Percentiles rank a stretch among this genome's conserved stretches.
phyloP scores from a whole-genome alignment of 176 grass and related monocot genomes.

The Hordeum vulgare region DNA sequence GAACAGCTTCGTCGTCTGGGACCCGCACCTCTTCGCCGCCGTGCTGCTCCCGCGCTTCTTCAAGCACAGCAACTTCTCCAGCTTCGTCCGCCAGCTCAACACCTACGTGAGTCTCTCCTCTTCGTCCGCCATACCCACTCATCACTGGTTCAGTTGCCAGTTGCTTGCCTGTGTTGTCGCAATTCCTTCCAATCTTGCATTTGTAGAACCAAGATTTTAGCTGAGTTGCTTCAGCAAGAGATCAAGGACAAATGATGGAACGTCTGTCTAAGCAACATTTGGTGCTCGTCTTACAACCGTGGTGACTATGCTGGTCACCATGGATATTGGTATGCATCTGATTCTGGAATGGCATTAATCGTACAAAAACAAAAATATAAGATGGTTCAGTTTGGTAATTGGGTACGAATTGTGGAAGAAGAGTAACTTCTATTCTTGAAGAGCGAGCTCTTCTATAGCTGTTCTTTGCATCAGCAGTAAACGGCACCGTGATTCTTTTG shows the following conservation, averaged over 20 bases:
- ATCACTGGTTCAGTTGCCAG: not conserved
- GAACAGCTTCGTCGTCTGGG: constrained; percentile 84
- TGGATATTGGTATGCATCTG: not conserved
- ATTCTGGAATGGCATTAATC: not conserved
- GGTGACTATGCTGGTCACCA: not conserved
- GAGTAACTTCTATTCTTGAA: not conserved
- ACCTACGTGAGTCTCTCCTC: constrained; percentile 28
- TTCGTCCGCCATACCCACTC: not conserved
- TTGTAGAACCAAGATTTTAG: not conserved
- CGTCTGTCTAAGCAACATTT: not conserved
- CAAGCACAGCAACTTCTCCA: constrained; percentile 98
- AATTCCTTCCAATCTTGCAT: not conserved
- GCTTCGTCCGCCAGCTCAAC: constrained; percentile 83
- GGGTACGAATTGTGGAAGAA: not conserved
- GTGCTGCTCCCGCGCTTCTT: constrained; percentile 67
- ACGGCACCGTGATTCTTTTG: not conserved
- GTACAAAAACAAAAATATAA: not conserved
- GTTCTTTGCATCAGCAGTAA: not conserved
- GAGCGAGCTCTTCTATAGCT: not conserved
- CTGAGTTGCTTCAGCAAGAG: not conserved
- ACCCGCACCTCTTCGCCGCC: constrained; percentile 57
- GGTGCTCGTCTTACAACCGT: not conserved
- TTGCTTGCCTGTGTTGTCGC: no score
- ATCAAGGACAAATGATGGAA: not conserved
- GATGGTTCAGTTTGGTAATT: not conserved